phyloP scores from a whole-genome alignment of 768 basidiomycete genomes.

The Suillus brevipes region DNA sequence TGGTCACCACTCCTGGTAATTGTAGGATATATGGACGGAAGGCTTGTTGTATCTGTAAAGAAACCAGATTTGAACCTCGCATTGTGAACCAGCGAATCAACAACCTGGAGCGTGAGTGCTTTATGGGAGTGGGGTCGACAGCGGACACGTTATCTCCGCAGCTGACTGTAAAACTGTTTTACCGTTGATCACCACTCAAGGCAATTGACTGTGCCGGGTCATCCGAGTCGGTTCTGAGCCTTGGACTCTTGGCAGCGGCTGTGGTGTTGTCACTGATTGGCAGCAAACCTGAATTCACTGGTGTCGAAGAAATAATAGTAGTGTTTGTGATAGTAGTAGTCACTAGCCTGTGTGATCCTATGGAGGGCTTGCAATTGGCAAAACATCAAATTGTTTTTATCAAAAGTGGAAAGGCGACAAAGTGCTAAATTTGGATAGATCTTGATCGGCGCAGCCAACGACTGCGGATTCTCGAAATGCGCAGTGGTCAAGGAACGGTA shows the following conservation, averaged over 20 bases:
- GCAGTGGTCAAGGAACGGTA: conserved; percentile 14
- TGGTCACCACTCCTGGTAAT: conserved; percentile 34
- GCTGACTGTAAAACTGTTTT: too few relatives aligned
- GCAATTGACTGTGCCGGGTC: neutral
- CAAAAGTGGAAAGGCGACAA: neutral
- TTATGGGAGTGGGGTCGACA: too few relatives aligned
- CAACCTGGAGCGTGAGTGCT: too few relatives aligned
- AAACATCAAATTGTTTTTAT: neutral
- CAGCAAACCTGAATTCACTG: neutral
- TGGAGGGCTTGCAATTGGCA: too few relatives aligned
- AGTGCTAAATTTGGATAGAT: conserved; percentile 25
- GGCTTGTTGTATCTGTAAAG: neutral
- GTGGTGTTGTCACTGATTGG: neutral
- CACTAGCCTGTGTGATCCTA: too few relatives aligned
- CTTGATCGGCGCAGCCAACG: conserved; percentile 35
- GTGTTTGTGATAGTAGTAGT: too few relatives aligned
- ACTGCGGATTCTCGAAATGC: conserved; percentile 34
- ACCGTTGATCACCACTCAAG: too few relatives aligned
- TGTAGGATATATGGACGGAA: neutral
- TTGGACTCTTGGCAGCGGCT: neutral
- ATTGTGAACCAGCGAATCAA: too few relatives aligned
- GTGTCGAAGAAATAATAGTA: neutral
- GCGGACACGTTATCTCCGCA: too few relatives aligned
- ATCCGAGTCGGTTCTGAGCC: neutral
- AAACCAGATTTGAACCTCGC: too few relatives aligned